Evolutionary conservation across 2,329 filamentous ascomycete species (phyloP).

Genomic region (Lachnellula cervina): DNA sequence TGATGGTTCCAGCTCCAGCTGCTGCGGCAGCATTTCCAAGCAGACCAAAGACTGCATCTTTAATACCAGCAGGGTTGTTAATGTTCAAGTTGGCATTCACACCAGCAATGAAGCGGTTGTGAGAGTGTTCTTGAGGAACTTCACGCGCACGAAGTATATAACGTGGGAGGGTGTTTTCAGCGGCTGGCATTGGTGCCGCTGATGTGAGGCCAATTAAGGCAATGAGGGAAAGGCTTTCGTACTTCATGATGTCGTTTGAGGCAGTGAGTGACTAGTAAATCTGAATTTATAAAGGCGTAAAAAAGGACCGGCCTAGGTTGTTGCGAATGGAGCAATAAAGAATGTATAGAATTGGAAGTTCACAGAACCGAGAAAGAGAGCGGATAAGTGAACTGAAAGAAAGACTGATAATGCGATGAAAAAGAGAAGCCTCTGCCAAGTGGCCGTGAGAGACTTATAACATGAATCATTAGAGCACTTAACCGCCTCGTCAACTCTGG

Average conservation of each 20-base stretch:
- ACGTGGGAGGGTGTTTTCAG: constrained; percentile 25
- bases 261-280: constrained; percentile 9
- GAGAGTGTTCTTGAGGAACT: constrained; percentile 54
- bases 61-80: constrained; percentile 46
- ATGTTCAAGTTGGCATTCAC: constrained; percentile 41
- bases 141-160: constrained; percentile 38
- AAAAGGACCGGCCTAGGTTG: constrained; percentile 29
- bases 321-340: constrained; percentile 22
- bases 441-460: constrained; percentile 20
- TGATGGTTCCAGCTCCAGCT: constrained; percentile 43
- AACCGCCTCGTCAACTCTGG: constrained; percentile 6
- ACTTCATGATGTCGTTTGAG: constrained; percentile 31
- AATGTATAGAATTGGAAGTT: constrained; percentile 30
- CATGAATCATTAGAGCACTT: constrained; percentile 12
- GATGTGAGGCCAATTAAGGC: constrained; percentile 28
- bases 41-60: constrained; percentile 46
- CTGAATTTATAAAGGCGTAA: constrained; percentile 4
- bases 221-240: constrained; percentile 27
- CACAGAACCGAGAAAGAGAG: constrained; percentile 31
- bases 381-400: constrained; percentile 25
- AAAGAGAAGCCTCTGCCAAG: constrained; percentile 13
- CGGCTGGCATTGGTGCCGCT: constrained; percentile 27
- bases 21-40: constrained; percentile 48
- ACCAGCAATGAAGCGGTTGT: constrained; percentile 43
- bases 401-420: constrained; percentile 26